phyloP scores from a whole-genome alignment of 2,329 filamentous ascomycete species.

The Aspergillus quadrilineatus region DNA sequence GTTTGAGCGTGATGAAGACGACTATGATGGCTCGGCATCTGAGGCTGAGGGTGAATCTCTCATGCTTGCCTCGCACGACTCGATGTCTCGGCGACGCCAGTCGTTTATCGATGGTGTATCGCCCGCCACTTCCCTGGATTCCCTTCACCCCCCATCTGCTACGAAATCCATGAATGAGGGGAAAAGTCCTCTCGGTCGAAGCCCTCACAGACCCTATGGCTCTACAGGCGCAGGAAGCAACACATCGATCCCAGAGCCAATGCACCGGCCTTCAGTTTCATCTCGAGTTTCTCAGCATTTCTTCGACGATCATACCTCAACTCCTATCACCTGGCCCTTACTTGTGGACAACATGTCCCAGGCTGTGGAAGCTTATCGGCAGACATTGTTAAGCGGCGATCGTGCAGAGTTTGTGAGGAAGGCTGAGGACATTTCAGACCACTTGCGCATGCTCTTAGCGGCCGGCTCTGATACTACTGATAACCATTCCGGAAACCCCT shows the following conservation, averaged over 20 bases:
- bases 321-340: slow-evolving; percentile 82
- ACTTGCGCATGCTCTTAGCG: slow-evolving; percentile 86
- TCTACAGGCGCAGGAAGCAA: slow-evolving; percentile 52
- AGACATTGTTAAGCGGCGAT: slow-evolving; percentile 79
- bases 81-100: slow-evolving; percentile 64
- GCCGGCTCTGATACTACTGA: slow-evolving; percentile 96
- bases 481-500: slow-evolving; percentile 97
- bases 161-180: slow-evolving; percentile 60
- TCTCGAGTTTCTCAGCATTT: slow-evolving; percentile 72
- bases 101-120: slow-evolving; percentile 72
- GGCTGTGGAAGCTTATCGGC: slow-evolving; percentile 84
- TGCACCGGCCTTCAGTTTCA: slow-evolving; percentile 43
- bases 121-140: slow-evolving; percentile 87
- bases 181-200: slow-evolving; percentile 22
- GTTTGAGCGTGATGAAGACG: slow-evolving; percentile 78
- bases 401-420: slow-evolving; percentile 88
- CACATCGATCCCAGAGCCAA: slow-evolving; percentile 56
- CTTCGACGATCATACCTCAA: slow-evolving; percentile 81
- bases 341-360: slow-evolving; percentile 91
- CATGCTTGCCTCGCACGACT: slow-evolving; percentile 67
- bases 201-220: slow-evolving; percentile 26
- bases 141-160: slow-evolving; percentile 69
- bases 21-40: slow-evolving; percentile 87
- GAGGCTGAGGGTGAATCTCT: slow-evolving; percentile 77
- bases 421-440: slow-evolving; percentile 98